A percentile compares a stretch with the other conserved stretches of the same genome.
Evolutionary conservation across 2,329 filamentous ascomycete species (phyloP).

Genomic region (Fusarium oxysporum): DNA sequence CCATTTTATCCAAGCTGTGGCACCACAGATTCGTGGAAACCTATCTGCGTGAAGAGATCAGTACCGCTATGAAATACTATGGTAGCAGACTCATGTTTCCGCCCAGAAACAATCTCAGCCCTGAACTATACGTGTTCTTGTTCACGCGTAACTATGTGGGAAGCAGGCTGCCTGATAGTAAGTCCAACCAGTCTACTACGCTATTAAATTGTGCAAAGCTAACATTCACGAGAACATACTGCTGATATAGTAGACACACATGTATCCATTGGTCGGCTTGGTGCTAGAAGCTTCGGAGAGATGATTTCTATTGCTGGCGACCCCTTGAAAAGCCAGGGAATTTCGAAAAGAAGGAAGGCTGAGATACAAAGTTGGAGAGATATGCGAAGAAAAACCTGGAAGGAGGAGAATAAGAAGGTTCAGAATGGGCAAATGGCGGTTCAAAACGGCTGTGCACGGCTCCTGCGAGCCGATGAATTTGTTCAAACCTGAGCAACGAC

Average conservation of each 20-base stretch:
- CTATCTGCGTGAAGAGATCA: background rate
- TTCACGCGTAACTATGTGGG: background rate
- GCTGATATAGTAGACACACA: background rate
- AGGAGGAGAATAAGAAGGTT: background rate
- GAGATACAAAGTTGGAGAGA: background rate
- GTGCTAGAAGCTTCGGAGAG: accelerated
- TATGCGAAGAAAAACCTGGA: background rate
- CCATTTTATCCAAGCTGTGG: background rate
- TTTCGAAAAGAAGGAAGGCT: accelerated
- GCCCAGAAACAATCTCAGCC: accelerated
- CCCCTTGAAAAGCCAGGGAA: accelerated
- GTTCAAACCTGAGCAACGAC: background rate
- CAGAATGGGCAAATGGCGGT: background rate
- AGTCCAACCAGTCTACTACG: accelerated
- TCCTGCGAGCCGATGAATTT: accelerated
- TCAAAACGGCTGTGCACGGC: background rate
- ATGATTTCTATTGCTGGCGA: accelerated
- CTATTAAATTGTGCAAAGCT: accelerated
- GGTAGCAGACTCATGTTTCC: background rate
- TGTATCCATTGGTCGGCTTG: background rate
- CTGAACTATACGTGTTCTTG: background rate
- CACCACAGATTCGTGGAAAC: background rate
- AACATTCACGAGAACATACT: accelerated
- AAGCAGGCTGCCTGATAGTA: background rate
- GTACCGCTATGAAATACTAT: accelerated